These are phyloP conservation scores for Centrapalus pauciflorus DNA, from an alignment of 129 eudicot species.

Conservation along the genomic window DNA sequence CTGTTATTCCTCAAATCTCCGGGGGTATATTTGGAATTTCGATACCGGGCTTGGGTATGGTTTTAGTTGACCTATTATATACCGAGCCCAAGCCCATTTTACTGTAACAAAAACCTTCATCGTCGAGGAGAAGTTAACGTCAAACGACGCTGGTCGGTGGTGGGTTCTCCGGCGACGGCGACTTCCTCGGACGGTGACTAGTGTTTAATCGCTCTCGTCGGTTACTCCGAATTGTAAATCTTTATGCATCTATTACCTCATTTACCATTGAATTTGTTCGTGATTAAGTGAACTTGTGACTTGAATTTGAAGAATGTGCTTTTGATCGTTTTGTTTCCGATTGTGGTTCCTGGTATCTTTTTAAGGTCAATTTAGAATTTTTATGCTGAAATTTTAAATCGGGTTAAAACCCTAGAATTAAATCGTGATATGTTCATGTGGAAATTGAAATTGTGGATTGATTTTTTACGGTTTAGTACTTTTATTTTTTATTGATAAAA, in stretches of 20 bases:
- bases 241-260: not conserved
- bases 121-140: too few relatives aligned
- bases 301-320: constrained; percentile 10
- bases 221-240: not conserved
- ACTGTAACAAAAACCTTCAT: not conserved
- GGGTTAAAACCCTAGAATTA: not conserved
- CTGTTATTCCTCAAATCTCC: not conserved
- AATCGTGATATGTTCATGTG: not conserved
- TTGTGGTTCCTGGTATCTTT: not conserved
- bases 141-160: constrained; percentile 7
- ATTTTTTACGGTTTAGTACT: too few relatives aligned
- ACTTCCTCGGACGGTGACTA: constrained; percentile 6
- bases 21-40: constrained; percentile 5
- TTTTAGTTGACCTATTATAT: constrained; percentile 11
- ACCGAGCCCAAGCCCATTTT: constrained; percentile 9
- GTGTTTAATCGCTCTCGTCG: not conserved
- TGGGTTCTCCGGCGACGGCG: constrained; percentile 11
- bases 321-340: not conserved
- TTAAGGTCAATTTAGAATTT: not conserved
- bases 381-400: not conserved
- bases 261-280: not conserved
- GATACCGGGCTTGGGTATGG: not conserved
- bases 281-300: not conserved
- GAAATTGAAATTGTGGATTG: not conserved
- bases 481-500: too few relatives aligned